Conservation (phyloP, 2,329 filamentous ascomycete genomes). For the Arthrinium puccinioides region DNA sequence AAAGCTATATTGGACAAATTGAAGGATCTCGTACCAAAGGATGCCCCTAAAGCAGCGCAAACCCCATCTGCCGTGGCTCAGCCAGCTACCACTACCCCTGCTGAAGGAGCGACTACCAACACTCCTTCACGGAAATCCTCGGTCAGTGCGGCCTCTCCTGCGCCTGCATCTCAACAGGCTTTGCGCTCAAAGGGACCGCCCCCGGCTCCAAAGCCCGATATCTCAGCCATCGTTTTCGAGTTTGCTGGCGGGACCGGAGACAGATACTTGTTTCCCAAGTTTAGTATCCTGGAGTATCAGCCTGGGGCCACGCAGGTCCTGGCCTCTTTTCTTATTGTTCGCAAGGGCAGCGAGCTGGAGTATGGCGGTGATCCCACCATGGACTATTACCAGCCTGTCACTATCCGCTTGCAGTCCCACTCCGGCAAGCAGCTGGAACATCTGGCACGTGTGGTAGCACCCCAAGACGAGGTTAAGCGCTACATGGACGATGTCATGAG, state of each 20-base stretch:
- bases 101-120: slow-evolving; percentile 22
- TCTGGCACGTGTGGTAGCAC: slow-evolving; percentile 53
- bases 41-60: slow-evolving; percentile 15
- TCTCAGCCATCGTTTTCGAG: slow-evolving; percentile 62
- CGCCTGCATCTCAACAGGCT: slow-evolving; percentile 37
- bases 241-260: slow-evolving; percentile 63
- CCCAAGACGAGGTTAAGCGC: slow-evolving; percentile 52
- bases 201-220: slow-evolving; percentile 46
- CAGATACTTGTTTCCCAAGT: slow-evolving; percentile 71
- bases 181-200: slow-evolving; percentile 54
- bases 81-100: slow-evolving; percentile 10
- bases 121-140: slow-evolving; percentile 20
- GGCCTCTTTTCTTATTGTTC: slow-evolving; percentile 70
- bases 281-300: slow-evolving; percentile 67
- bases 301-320: slow-evolving; percentile 53
- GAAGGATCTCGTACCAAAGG: slow-evolving; percentile 32
- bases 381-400: slow-evolving; percentile 73
- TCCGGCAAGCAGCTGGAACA: slow-evolving; percentile 53
- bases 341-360: slow-evolving; percentile 61
- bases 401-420: slow-evolving; percentile 49
- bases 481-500: slow-evolving; percentile 68
- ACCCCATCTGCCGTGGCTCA: neutral
- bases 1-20: slow-evolving; percentile 45
- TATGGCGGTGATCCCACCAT: slow-evolving; percentile 54
- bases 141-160: slow-evolving; percentile 10